Base-by-base conservation (phyloP, 1,284 basidiomycete genomes). In the Sporisorium iseilematis-ciliati region DNA sequence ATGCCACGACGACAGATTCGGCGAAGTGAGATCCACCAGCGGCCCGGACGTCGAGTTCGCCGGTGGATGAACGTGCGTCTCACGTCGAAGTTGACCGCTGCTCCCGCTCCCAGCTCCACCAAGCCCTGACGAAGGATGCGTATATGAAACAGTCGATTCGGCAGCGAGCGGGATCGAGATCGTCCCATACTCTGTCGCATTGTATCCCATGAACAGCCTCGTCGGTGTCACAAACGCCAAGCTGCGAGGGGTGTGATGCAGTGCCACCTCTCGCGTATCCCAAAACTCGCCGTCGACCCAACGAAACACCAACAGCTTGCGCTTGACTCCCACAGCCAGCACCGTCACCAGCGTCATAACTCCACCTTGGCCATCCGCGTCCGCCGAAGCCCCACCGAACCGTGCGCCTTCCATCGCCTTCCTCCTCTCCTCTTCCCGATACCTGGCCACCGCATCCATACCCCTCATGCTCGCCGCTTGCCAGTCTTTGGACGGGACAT, bases 191-290 rank as follows among this genome's bases (percentile, higher is more conserved):
- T 92, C 93, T 7, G 89, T 90, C 45, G 90, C 90, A 84, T 75
- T 75, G 61, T 92, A 95, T 5, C 90, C 92, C 79, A 94, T 90
- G 78, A 91, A 91, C n/a, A 89, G 87, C 14, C 87, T 87, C 18
- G 91, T 88, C 4, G 89, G 84, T 57, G 91, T 88, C 63, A 93
- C 85, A 84, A 91, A 95, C 7, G 88, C 89, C 43, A 92, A 90
- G 18, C 88, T 88, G 64, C 93, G 89, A 16, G 95, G 92, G 6
- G 93, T 94, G 83, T 97, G 95, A 2, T 93, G 92, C 7, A 97
- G 87, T 0, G 88, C 75, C 5, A 91, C 87, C 89, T 97, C 94
- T 87, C 91, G 91, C 43, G 89, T 87, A 49, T 91, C 91, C 83
- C 92, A 91, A 46, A 91, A 89, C 77, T 93, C 91, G 23, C 93